Evolutionary conservation across 768 basidiomycete genomes (phyloP).

Genomic region (Russula griseocarnosa): DNA sequence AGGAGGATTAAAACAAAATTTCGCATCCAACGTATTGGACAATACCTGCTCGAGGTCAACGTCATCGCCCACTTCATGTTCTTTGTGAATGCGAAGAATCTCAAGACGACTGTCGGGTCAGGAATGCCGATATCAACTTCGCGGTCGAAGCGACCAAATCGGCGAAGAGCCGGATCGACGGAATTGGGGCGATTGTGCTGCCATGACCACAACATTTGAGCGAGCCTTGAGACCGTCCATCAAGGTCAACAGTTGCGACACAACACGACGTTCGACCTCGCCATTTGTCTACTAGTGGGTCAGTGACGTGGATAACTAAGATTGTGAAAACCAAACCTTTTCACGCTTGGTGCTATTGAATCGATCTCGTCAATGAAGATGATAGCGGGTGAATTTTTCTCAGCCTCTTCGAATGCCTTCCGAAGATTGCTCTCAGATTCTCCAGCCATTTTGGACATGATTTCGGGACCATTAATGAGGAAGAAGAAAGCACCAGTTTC

Average conservation of each 20-base stretch:
- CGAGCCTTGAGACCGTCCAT: constrained; percentile 99
- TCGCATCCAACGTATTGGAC: constrained; percentile 1
- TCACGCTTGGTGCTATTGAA: constrained; percentile 99
- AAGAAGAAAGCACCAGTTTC: constrained; percentile 99
- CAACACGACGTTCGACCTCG: constrained; percentile 98
- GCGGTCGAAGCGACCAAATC: constrained; percentile 98
- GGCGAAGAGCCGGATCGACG: constrained; percentile 96
- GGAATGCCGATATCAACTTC: constrained; percentile 99
- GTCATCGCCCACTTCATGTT: constrained; percentile 98
- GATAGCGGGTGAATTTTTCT: constrained; percentile 99
- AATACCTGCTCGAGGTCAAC: constrained; percentile 92
- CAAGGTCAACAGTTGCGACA: constrained; percentile 95
- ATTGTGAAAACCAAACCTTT: constrained; percentile 56
- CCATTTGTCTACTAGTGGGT: constrained; percentile 75
- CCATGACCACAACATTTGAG: constrained; percentile 99
- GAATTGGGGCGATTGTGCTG: constrained; percentile 99
- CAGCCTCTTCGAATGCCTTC: constrained; percentile 99
- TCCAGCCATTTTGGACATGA: constrained; percentile 99
- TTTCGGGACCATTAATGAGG: constrained; percentile 99
- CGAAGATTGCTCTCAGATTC: constrained; percentile 96
- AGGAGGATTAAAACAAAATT: constrained; percentile 20
- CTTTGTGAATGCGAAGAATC: constrained; percentile 98
- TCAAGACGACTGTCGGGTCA: constrained; percentile 98
- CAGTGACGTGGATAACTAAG: constrained; percentile 3
- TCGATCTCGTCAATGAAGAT: constrained; percentile 99